Evolutionary conservation across 106 monocot genomes (phyloP).

Genomic region (Allium cepa): DNA sequence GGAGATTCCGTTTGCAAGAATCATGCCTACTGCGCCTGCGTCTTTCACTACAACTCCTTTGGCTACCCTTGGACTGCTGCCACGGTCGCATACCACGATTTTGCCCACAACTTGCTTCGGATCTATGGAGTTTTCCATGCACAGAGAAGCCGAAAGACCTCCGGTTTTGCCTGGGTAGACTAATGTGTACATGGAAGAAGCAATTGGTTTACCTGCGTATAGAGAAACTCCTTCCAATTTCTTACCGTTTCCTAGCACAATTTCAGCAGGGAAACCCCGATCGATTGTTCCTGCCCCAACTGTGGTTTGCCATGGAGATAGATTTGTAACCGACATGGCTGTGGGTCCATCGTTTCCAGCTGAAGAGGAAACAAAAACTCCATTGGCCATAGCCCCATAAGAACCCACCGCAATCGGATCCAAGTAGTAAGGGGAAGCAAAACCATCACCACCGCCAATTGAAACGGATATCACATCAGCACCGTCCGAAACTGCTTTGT

Average conservation of each 20-base stretch:
- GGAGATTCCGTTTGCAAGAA: slow-evolving; percentile 77
- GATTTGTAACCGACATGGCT: slow-evolving; percentile 85
- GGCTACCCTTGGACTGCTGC: slow-evolving; percentile 87
- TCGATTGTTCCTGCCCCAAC: slow-evolving; percentile 96
- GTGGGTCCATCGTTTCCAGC: slow-evolving; percentile 93
- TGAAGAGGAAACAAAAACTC: slow-evolving; percentile 79
- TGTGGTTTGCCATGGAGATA: slow-evolving; percentile 85
- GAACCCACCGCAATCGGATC: slow-evolving; percentile 93
- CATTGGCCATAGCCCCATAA: slow-evolving; percentile 57
- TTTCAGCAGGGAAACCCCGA: slow-evolving; percentile 72
- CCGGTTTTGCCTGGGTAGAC: slow-evolving; percentile 62
- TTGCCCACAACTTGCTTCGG: slow-evolving; percentile 60
- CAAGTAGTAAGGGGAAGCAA: slow-evolving; percentile 74
- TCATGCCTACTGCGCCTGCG: slow-evolving; percentile 81
- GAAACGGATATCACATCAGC: slow-evolving; percentile 89
- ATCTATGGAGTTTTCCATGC: slow-evolving; percentile 86
- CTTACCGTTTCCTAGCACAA: slow-evolving; percentile 73
- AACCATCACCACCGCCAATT: slow-evolving; percentile 85
- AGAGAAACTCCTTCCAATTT: slow-evolving; percentile 64
- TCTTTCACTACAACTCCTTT: slow-evolving; percentile 80
- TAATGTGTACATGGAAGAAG: slow-evolving; percentile 29
- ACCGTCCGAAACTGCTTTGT: slow-evolving; percentile 80
- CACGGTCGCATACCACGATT: slow-evolving; percentile 88
- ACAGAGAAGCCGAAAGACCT: slow-evolving; percentile 74
- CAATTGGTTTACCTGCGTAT: slow-evolving; percentile 59